Conservation (phyloP, 2,329 filamentous ascomycete genomes). For the Cladosporium sp. region DNA sequence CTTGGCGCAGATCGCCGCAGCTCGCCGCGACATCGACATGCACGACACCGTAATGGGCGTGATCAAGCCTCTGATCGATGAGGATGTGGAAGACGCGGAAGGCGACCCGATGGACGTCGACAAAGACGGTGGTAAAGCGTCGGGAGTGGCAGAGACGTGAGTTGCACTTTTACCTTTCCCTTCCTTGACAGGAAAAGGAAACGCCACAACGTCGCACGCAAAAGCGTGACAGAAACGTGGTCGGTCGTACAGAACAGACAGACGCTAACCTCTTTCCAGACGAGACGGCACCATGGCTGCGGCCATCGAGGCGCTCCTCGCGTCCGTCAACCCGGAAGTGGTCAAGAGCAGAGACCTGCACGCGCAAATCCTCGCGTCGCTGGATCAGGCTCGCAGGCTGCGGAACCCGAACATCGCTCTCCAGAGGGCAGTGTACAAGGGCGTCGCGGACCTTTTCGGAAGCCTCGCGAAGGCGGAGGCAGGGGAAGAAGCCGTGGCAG, state of each 20-base stretch:
- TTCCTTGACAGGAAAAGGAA: not conserved
- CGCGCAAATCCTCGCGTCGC: not conserved
- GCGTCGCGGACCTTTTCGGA: conserved; percentile 18
- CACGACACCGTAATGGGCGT: conserved; percentile 63
- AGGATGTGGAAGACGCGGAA: conserved; percentile 49
- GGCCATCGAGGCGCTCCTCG: conserved; percentile 29
- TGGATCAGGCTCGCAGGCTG: conserved; percentile 1
- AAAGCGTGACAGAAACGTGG: conserved; percentile 5
- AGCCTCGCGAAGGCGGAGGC: conserved; percentile 6
- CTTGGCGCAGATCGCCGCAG: conserved; percentile 68
- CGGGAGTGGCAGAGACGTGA: not conserved
- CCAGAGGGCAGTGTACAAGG: conserved; percentile 17
- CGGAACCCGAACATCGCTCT: conserved; percentile 3
- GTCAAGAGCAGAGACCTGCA: conserved; percentile 17
- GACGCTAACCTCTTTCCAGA: conserved; percentile 16
- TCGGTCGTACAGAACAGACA: conserved; percentile 1
- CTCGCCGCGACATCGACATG: conserved; percentile 65
- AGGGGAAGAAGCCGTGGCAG: not conserved
- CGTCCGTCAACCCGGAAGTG: conserved; percentile 26
- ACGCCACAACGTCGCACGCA: not conserved
- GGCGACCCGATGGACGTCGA: conserved; percentile 69
- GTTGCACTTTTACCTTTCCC: not conserved
- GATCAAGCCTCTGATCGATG: conserved; percentile 54
- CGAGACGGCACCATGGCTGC: conserved; percentile 24
- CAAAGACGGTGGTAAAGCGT: conserved; percentile 30